A percentile compares a stretch with the other conserved stretches of the same genome.
Evolutionary conservation across 2,329 filamentous ascomycete species (phyloP).

Genomic region (Paraphoma chrysanthemicola): DNA sequence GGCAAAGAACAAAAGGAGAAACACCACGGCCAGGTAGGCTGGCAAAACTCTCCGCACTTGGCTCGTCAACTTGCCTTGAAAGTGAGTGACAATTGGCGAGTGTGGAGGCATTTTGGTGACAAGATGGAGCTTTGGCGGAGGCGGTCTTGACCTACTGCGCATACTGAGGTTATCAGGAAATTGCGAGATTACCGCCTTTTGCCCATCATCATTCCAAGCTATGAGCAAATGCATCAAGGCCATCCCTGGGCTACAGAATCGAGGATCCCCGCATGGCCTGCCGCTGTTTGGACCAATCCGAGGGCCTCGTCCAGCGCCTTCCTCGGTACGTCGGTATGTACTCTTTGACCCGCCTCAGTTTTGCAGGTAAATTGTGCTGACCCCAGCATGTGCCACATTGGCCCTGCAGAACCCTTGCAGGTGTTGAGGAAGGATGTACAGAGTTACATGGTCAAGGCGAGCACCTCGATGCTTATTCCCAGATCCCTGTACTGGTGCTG

Average conservation of each 20-base stretch:
- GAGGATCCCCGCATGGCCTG: not conserved
- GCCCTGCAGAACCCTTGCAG: not conserved
- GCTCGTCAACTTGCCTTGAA: constrained; percentile 40
- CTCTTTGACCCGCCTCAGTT: not conserved
- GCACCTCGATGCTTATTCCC: constrained; percentile 31
- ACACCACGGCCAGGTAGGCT: constrained; percentile 39
- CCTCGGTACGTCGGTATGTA: constrained; percentile 17
- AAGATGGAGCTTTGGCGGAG: constrained; percentile 43
- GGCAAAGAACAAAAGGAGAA: constrained; percentile 41
- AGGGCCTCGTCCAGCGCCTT: not conserved
- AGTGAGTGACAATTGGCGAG: constrained; percentile 44
- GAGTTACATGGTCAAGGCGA: constrained; percentile 20
- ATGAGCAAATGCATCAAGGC: not conserved
- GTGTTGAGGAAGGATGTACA: constrained; percentile 14
- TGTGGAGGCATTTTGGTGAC: constrained; percentile 39
- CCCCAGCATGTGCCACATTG: not conserved
- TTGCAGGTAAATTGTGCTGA: not conserved
- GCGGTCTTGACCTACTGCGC: constrained; percentile 40
- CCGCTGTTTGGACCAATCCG: constrained; percentile 10
- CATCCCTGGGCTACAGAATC: not conserved
- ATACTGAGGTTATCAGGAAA: constrained; percentile 43
- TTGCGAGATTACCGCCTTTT: constrained; percentile 18
- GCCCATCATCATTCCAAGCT: constrained; percentile 5
- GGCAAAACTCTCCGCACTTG: constrained; percentile 45
- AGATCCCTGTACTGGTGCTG: constrained; percentile 19